phyloP scores from a whole-genome alignment of 768 basidiomycete species.

The Polyporus arcularius region DNA sequence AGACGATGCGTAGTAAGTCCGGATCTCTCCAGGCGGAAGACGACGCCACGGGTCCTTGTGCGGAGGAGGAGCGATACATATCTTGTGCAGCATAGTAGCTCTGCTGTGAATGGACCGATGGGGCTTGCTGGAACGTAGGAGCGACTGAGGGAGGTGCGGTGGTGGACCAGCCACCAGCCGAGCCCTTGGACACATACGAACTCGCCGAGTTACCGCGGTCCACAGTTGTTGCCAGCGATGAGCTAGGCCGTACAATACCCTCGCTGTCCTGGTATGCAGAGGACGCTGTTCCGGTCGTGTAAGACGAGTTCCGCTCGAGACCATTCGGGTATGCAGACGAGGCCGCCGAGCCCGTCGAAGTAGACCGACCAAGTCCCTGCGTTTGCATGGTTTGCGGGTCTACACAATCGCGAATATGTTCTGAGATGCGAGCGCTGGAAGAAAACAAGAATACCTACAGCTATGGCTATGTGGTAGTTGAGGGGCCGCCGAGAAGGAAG shows the following conservation, averaged over 20 bases:
- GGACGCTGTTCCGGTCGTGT: constrained; percentile 16
- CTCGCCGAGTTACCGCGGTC: constrained; percentile 33
- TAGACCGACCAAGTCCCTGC: constrained; percentile 16
- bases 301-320: constrained; percentile 23
- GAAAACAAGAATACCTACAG: constrained; percentile 5
- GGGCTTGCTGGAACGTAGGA: constrained; percentile 18
- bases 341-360: constrained; percentile 14
- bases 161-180: constrained; percentile 22
- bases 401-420: neutral
- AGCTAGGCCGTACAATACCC: constrained; percentile 3
- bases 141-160: constrained; percentile 14
- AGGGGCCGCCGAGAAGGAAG: constrained; percentile 6
- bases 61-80: constrained; percentile 34
- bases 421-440: neutral
- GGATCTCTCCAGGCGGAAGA: constrained; percentile 27
- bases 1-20: constrained; percentile 29
- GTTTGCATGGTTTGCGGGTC: constrained; percentile 12
- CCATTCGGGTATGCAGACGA: constrained; percentile 19
- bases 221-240: constrained; percentile 28
- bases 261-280: constrained; percentile 21
- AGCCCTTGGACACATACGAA: constrained; percentile 28
- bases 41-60: constrained; percentile 22
- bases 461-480: constrained; percentile 10
- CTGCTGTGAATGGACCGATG: neutral
- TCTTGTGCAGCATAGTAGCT: constrained; percentile 27